Evolutionary conservation across 2,329 filamentous ascomycete species (phyloP).

Genomic region (Coniochaeta ligniaria): DNA sequence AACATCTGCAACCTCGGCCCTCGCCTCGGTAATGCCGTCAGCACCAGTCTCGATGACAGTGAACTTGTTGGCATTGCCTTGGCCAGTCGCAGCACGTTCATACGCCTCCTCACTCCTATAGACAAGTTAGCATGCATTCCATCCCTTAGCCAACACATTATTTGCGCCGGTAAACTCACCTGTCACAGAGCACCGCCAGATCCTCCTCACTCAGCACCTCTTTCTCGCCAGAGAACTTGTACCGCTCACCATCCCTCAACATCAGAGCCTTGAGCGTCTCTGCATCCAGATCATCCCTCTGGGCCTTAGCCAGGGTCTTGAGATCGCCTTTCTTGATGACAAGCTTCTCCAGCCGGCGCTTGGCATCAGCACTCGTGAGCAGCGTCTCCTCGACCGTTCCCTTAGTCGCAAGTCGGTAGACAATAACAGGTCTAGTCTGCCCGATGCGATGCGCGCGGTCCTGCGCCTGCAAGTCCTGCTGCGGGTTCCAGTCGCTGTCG

Average conservation of each 20-base stretch:
- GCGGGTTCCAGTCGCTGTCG: conserved; percentile 87
- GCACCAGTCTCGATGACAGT: conserved; percentile 71
- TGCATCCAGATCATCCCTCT: conserved; percentile 46
- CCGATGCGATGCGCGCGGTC: conserved; percentile 94
- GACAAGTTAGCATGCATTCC: background rate
- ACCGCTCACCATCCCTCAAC: conserved; percentile 65
- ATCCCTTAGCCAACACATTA: background rate
- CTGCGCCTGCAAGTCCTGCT: conserved; percentile 94
- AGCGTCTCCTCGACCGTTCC: conserved; percentile 87
- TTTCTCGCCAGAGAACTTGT: conserved; percentile 49
- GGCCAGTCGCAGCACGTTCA: conserved; percentile 67
- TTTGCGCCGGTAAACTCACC: conserved; percentile 27
- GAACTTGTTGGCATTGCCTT: conserved; percentile 66
- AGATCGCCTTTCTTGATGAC: conserved; percentile 94
- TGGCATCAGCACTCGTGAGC: conserved; percentile 81
- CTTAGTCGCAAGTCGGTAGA: conserved; percentile 89
- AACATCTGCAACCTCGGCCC: background rate
- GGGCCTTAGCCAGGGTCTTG: conserved; percentile 55
- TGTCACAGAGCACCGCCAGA: conserved; percentile 70
- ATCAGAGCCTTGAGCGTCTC: conserved; percentile 56
- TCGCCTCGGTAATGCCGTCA: conserved; percentile 35
- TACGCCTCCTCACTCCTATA: conserved; percentile 51
- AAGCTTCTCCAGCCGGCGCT: conserved; percentile 84
- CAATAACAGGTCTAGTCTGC: conserved; percentile 83
- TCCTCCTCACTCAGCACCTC: conserved; percentile 70